These are phyloP conservation scores for Fusarium ambrosium DNA, from an alignment of 2,329 filamentous ascomycete species.

Conservation along the genomic window DNA sequence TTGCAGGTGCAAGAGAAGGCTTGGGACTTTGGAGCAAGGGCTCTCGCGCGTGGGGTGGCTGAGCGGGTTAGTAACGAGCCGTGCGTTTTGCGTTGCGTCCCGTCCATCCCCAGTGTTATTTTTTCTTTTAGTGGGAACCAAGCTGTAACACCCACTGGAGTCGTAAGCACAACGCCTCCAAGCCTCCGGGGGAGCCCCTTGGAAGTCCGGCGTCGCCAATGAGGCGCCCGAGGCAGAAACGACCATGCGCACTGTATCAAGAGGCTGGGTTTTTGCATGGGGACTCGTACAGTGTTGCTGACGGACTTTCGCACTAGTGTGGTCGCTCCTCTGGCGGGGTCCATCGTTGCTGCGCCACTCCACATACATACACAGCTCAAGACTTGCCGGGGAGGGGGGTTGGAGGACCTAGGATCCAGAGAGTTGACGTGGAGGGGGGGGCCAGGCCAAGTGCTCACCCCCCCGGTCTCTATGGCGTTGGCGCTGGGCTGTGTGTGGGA, in stretches of 20 bases:
- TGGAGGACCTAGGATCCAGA: neutral
- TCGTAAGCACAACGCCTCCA: constrained; percentile 41
- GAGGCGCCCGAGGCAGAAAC: constrained; percentile 29
- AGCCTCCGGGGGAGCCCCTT: constrained; percentile 7
- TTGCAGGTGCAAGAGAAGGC: constrained; percentile 9
- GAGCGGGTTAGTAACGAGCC: constrained; percentile 29
- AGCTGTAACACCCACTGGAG: constrained; percentile 36
- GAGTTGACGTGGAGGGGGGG: neutral
- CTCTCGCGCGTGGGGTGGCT: constrained; percentile 3
- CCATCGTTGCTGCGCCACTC: constrained; percentile 24
- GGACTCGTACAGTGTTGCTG: constrained; percentile 5
- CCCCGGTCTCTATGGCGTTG: neutral
- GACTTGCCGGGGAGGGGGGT: neutral
- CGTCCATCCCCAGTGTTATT: neutral
- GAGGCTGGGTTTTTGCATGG: neutral
- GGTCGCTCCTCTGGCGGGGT: constrained; percentile 15
- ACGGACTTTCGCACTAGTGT: neutral
- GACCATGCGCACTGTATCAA: constrained; percentile 11
- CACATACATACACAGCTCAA: neutral
- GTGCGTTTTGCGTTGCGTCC: neutral
- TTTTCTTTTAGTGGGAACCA: constrained; percentile 31
- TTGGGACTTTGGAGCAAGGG: constrained; percentile 15
- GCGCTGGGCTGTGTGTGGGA: neutral
- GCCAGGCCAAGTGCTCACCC: constrained; percentile 27
- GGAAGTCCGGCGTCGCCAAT: neutral